Conservation (phyloP, 2,329 filamentous ascomycete species). For the Claviceps maximensis region DNA sequence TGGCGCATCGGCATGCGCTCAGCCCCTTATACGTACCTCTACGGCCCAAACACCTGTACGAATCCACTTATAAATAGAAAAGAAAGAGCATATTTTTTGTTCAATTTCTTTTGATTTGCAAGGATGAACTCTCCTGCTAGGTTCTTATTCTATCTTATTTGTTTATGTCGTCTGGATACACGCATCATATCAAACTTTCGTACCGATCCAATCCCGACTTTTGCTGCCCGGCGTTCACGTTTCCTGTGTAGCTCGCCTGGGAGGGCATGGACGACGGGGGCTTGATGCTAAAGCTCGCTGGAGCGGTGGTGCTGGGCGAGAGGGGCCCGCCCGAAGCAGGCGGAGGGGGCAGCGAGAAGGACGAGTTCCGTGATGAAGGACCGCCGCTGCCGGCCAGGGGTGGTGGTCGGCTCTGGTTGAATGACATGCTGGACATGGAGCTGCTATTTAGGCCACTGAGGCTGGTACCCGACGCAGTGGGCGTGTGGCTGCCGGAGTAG, state of each 20-base stretch:
- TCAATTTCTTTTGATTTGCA: no score
- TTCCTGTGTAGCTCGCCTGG: neutral
- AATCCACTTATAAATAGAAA: no score
- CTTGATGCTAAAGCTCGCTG: conserved; percentile 29
- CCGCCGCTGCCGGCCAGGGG: conserved; percentile 12
- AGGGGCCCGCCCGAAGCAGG: conserved; percentile 29
- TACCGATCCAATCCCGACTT: conserved; percentile 53
- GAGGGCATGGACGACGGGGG: conserved; percentile 25
- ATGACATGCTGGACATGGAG: conserved; percentile 35
- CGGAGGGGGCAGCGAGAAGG: conserved; percentile 47
- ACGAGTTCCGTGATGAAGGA: conserved; percentile 22
- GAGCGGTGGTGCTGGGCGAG: conserved; percentile 12
- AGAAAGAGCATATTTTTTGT: no score
- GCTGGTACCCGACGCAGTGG: conserved; percentile 17
- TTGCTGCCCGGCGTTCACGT: conserved; percentile 14
- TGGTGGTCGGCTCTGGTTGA: conserved; percentile 27
- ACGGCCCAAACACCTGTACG: no score
- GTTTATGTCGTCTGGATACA: neutral
- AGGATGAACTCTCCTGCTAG: no score
- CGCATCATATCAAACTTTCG: conserved; percentile 44
- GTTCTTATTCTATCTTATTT: no score
- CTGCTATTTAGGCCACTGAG: conserved; percentile 22
- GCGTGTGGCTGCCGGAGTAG: conserved; percentile 11
- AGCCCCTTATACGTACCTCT: no score
- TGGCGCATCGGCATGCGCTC: no score